Evolutionary conservation across 345 rosid genomes (phyloP).

Genomic region (Leavenworthia alabamica): DNA sequence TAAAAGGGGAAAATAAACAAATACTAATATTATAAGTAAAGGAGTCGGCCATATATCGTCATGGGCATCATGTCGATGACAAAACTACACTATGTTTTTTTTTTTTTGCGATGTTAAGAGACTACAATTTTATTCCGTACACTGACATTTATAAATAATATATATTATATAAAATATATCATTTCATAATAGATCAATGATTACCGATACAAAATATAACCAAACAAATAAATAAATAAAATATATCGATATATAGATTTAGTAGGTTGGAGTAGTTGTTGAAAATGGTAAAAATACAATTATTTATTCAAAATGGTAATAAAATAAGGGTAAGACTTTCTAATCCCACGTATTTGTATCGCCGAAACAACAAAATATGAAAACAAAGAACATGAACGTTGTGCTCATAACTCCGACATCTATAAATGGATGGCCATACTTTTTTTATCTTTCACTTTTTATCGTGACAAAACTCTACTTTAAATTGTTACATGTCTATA

Average conservation of each 20-base stretch:
- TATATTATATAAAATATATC: background rate
- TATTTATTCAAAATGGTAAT: background rate
- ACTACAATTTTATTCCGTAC: background rate
- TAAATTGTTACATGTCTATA: constrained; percentile 12
- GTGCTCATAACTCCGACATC: constrained; percentile 20
- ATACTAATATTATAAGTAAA: background rate
- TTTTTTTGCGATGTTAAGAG: background rate
- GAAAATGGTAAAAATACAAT: background rate
- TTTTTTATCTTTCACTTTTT: background rate
- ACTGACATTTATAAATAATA: background rate
- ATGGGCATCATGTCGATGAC: constrained; percentile 25
- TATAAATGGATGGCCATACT: constrained; percentile 23
- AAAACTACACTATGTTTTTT: background rate
- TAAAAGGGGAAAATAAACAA: background rate
- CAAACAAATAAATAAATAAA: background rate
- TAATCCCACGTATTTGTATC: background rate
- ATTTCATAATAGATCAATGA: background rate
- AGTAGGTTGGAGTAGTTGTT: constrained; percentile 16
- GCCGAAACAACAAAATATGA: background rate
- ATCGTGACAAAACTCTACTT: background rate
- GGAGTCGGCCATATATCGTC: constrained; percentile 16
- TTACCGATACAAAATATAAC: background rate
- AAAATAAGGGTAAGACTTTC: background rate
- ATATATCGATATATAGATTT: background rate
- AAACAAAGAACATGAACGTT: background rate